A percentile compares a stretch with the other conserved stretches of the same genome.
phyloP scores from a whole-genome alignment of 495 filamentous ascomycete species.

The Lasiosphaeria miniovina region DNA sequence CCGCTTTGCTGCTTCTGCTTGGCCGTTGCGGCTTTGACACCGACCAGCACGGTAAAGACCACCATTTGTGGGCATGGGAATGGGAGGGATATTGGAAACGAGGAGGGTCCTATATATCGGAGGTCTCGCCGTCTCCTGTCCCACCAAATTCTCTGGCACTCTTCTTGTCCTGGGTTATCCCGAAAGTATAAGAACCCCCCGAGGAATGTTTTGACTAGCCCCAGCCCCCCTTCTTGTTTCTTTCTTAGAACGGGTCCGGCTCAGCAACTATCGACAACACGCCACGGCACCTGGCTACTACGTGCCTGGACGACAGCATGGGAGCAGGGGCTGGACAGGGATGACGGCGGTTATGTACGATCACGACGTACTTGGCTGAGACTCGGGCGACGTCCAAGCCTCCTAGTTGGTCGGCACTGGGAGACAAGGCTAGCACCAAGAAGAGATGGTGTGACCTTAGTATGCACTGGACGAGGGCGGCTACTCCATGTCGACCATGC shows the following conservation, averaged over 20 bases:
- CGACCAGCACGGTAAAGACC: neutral
- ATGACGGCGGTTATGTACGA: too few species aligned
- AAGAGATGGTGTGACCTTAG: too few species aligned
- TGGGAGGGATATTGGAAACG: neutral
- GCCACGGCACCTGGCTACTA: neutral
- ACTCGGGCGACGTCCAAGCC: too few species aligned
- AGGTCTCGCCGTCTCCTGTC: neutral
- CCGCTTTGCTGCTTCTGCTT: neutral
- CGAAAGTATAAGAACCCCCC: conserved; percentile 3
- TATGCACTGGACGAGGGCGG: too few species aligned
- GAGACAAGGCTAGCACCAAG: too few species aligned
- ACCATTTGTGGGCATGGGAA: neutral
- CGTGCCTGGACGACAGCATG: neutral
- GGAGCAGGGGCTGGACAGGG: neutral
- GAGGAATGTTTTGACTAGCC: neutral
- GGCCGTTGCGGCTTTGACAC: neutral
- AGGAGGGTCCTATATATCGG: conserved; percentile 1
- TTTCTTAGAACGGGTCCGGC: neutral
- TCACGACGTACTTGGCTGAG: too few species aligned
- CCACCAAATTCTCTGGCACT: neutral
- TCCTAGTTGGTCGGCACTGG: too few species aligned
- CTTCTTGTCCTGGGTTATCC: neutral
- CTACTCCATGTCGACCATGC: too few species aligned
- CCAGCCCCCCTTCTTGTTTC: neutral
- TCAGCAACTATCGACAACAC: neutral